Conservation (phyloP, 225 moss, liverwort and hornwort genomes). For the Pleurozium schreberi region DNA sequence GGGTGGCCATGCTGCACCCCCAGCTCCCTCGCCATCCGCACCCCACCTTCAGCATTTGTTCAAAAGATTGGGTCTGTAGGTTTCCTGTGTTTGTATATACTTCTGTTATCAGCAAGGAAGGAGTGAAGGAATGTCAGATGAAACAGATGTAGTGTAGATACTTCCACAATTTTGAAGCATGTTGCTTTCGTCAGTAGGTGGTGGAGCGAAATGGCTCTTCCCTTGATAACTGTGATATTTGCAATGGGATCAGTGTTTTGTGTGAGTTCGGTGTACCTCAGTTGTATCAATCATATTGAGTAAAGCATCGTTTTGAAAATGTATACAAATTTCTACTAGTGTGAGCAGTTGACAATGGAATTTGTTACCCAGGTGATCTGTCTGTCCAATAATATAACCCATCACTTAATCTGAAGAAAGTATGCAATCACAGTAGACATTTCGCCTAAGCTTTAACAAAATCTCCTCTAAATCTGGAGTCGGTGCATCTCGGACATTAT, state of each 20-base stretch:
- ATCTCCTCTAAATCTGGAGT: not conserved
- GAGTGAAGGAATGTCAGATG: not conserved
- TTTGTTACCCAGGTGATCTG: not conserved
- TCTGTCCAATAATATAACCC: too few relatives aligned
- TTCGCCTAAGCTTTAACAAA: too few relatives aligned
- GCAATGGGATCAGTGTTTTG: not conserved
- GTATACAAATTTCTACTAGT: too few relatives aligned
- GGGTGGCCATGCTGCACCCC: not conserved
- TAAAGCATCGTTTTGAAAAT: not conserved
- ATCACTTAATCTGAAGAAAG: too few relatives aligned
- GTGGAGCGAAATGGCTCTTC: not conserved
- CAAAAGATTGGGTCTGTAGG: slow-evolving; percentile 27
- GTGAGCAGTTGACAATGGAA: not conserved
- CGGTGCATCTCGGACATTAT: too few relatives aligned
- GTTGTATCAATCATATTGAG: not conserved
- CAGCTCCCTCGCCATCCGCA: not conserved
- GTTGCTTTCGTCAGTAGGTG: not conserved
- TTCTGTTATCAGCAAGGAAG: not conserved
- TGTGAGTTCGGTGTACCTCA: not conserved
- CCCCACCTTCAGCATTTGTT: slow-evolving; percentile 3
- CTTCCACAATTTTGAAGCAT: not conserved
- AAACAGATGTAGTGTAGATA: not conserved
- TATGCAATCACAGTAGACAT: too few relatives aligned
- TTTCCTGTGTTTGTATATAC: not conserved
- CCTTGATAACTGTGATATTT: not conserved